Percentiles rank a stretch among this genome's conserved stretches.
phyloP scores from a whole-genome alignment of 2,329 filamentous ascomycete species.

The Corinectria fuckeliana region DNA sequence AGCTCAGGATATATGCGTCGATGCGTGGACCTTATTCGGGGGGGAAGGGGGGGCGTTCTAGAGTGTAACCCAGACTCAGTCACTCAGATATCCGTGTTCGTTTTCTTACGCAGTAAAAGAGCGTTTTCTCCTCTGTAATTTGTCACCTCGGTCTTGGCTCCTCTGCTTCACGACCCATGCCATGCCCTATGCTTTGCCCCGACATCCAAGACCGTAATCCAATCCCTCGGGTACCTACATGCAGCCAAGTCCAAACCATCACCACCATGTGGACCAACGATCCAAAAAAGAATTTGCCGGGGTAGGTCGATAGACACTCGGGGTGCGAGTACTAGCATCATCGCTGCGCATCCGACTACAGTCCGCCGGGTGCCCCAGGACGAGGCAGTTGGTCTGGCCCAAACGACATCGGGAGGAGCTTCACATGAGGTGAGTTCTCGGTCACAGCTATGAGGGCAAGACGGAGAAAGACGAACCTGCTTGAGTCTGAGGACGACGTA shows the following conservation, averaged over 20 bases:
- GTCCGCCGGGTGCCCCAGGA: constrained; percentile 31
- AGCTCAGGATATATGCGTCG: background rate
- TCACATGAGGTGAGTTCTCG: constrained; percentile 16
- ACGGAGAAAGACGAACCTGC: constrained; percentile 55
- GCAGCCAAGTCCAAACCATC: background rate
- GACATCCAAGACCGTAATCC: too few relatives aligned
- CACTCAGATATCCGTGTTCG: too few relatives aligned
- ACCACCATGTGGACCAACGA: background rate
- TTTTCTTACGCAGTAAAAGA: too few relatives aligned
- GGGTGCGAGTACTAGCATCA: background rate
- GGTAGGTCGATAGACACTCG: background rate
- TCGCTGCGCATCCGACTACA: background rate
- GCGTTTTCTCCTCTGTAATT: too few relatives aligned
- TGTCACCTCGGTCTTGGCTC: too few relatives aligned
- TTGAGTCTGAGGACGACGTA: constrained; percentile 74
- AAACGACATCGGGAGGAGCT: constrained; percentile 74
- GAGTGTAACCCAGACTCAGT: too few relatives aligned
- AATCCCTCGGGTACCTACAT: too few relatives aligned
- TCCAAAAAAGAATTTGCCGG: background rate
- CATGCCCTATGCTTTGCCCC: too few relatives aligned
- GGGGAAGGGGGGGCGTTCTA: too few relatives aligned
- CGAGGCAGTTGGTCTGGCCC: constrained; percentile 65
- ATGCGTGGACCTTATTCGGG: background rate
- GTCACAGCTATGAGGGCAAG: background rate
- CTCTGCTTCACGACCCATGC: too few relatives aligned